These are phyloP conservation scores for Lactifluus echinatus DNA, from an alignment of 768 basidiomycete genomes.

Conservation along the genomic window DNA sequence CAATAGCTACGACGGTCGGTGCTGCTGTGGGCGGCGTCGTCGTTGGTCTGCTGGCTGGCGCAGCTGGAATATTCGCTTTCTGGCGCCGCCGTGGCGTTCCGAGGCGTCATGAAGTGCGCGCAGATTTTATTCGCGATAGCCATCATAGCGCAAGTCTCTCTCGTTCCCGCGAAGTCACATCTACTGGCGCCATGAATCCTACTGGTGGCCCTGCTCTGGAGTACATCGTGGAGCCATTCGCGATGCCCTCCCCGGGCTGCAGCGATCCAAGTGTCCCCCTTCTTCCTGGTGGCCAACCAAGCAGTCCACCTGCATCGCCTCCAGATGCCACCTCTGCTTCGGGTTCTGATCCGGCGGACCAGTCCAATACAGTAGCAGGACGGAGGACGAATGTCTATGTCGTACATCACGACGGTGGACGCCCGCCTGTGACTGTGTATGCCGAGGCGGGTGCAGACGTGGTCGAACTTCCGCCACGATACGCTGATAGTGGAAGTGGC, in stretches of 20 bases:
- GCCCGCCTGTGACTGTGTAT: slow-evolving; percentile 50
- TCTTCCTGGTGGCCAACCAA: background rate
- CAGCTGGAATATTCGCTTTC: slow-evolving; percentile 8
- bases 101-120: no score
- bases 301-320: background rate
- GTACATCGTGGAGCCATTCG: slow-evolving; percentile 20
- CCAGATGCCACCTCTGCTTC: slow-evolving; percentile 6
- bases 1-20: background rate
- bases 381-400: slow-evolving; percentile 39
- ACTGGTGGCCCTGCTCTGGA: background rate
- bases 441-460: slow-evolving; percentile 47
- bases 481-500: slow-evolving; percentile 23
- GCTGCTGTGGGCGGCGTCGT: slow-evolving; percentile 23
- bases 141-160: background rate
- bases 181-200: background rate
- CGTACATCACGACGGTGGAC: slow-evolving; percentile 52
- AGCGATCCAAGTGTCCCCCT: slow-evolving; percentile 2
- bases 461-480: slow-evolving; percentile 52
- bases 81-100: background rate
- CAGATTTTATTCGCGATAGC: background rate
- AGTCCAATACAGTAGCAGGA: background rate
- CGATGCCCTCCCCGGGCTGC: background rate
- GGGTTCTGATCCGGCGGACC: slow-evolving; percentile 5
- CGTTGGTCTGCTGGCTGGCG: slow-evolving; percentile 23
- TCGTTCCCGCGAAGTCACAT: background rate